Percentiles rank a stretch among this genome's conserved stretches.
phyloP scores from a whole-genome alignment of 2,329 filamentous ascomycete genomes.

The Xylaria sp. region DNA sequence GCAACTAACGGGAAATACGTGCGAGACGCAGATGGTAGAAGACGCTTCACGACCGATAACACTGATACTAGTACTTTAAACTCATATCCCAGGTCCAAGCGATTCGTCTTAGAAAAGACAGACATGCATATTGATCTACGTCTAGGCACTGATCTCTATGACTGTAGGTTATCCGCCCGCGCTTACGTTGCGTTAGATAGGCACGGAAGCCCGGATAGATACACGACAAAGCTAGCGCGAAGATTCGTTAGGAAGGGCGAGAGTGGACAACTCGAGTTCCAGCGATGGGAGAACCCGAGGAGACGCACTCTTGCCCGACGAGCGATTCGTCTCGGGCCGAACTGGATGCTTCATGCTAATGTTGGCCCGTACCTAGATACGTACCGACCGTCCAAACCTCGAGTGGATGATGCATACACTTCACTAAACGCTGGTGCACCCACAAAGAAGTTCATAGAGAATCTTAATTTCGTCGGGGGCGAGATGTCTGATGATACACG shows the following conservation, averaged over 20 bases:
- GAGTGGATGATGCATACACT: constrained; percentile 5
- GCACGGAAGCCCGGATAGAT: constrained; percentile 11
- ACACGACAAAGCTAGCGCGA: constrained; percentile 10
- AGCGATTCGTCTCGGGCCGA: constrained; percentile 1
- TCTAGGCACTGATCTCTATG: constrained; percentile 20
- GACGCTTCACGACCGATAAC: neutral
- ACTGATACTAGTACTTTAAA: neutral
- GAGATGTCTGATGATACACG: constrained; percentile 11
- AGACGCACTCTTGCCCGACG: neutral
- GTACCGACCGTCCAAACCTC: constrained; percentile 16
- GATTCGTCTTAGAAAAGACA: neutral
- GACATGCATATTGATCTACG: constrained; percentile 29
- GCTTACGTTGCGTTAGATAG: constrained; percentile 18
- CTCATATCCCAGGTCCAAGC: neutral
- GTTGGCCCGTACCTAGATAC: constrained; percentile 27
- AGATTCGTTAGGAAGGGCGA: neutral
- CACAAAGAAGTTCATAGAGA: neutral
- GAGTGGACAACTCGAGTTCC: constrained; percentile 18
- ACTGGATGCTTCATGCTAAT: constrained; percentile 25
- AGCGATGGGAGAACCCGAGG: constrained; percentile 7
- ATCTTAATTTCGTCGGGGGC: neutral
- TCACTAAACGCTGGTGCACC: neutral
- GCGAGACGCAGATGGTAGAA: constrained; percentile 3
- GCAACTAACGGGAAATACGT: constrained; percentile 11
- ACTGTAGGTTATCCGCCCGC: constrained; percentile 12